phyloP scores from a whole-genome alignment of 2,329 filamentous ascomycete genomes.

The Penicillium sp. region DNA sequence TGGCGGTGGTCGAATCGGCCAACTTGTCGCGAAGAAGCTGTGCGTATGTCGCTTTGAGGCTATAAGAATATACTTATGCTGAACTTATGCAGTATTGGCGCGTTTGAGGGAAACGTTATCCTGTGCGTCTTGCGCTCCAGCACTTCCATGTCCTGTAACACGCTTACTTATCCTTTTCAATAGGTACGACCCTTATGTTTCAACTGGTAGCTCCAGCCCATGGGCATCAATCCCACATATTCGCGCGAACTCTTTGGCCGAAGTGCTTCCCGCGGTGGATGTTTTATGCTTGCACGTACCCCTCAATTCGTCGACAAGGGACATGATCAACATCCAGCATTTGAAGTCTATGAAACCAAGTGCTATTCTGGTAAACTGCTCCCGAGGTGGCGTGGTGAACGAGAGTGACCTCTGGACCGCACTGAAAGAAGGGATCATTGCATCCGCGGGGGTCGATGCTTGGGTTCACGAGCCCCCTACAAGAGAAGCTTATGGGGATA shows the following conservation, averaged over 20 bases:
- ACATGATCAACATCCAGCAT: slow-evolving; percentile 1
- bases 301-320: slow-evolving; percentile 13
- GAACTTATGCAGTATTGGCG: slow-evolving; percentile 3
- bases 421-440: slow-evolving; percentile 3
- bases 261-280: slow-evolving; percentile 10
- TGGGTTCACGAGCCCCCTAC: slow-evolving; percentile 8
- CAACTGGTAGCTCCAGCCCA: background rate
- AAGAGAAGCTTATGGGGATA: slow-evolving; percentile 1
- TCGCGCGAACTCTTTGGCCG: slow-evolving; percentile 7
- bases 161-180: background rate
- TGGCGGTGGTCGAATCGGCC: slow-evolving; percentile 11
- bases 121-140: background rate
- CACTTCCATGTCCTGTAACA: background rate
- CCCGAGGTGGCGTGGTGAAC: slow-evolving; percentile 5
- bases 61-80: background rate
- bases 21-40: slow-evolving; percentile 12
- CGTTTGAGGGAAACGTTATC: slow-evolving; percentile 1
- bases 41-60: background rate
- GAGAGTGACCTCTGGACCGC: slow-evolving; percentile 1
- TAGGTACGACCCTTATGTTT: slow-evolving; percentile 13
- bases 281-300: slow-evolving; percentile 16
- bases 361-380: slow-evolving; percentile 6
- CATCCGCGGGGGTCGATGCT: slow-evolving; percentile 7
- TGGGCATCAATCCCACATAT: slow-evolving; percentile 12
- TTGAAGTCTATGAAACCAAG: slow-evolving; percentile 7